Base-by-base conservation (phyloP, 495 filamentous ascomycete species). In the Hamigera avellanea region DNA sequence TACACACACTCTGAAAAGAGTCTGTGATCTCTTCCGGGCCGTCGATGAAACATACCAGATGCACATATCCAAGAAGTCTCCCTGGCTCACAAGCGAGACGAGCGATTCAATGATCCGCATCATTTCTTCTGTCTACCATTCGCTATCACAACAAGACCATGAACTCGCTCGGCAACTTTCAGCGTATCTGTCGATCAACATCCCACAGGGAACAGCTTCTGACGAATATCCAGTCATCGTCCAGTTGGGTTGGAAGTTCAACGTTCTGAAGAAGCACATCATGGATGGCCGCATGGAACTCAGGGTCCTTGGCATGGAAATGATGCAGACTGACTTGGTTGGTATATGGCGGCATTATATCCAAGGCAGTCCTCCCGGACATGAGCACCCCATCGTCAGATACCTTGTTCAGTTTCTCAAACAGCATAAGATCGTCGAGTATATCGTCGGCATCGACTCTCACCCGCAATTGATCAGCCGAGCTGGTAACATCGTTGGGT, bases 371-470 rank as follows among this genome's bases (percentile, higher is more conserved):
- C 52, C 61, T 7, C 26, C 40, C 10, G 56, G 46, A 2, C 44
- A 50, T 23, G 51, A 63, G 5, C 62, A 72, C 42, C 68, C 75
- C 0, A 61, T 80, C 12, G 57, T 85, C 33, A 65, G 69, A 21
- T 82, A 78, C 45, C 62, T 87, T 36, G 70, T 81, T 14, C 58
- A 69, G 15, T 81, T 79, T 41, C 68, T 93, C 28, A 58, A 76
- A 17, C 45, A 66, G 2, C 75, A 75, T 30, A 74, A 72, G 40
- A 67, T 93, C 16, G 69, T 93, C 29, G 76, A 85, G 32, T 93
- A 96, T 54, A 72, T 98, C 18, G 76, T 96, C 37, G 84, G 91
- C 1, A 77, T 88, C 29, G 87, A 86, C 37, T 94, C 91, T 13
- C 91, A 96, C 49, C 83, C 84, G 5, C 85, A 94, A 47, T 73